Evolutionary conservation across 1,139 yeast genomes (phyloP).

Genomic region (Lizanozyma gosingica): DNA sequence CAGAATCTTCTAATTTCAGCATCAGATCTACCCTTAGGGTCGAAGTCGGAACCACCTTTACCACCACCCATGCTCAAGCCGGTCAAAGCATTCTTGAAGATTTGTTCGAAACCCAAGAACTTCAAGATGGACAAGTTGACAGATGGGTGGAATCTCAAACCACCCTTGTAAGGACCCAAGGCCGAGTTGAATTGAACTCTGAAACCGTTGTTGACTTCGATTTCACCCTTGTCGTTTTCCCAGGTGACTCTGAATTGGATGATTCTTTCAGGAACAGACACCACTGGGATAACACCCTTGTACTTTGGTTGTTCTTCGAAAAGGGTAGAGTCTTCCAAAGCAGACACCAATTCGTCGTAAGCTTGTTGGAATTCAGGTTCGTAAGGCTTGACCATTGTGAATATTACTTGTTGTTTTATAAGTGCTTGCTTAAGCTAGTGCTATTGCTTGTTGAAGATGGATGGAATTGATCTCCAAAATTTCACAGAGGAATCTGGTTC

Average conservation of each 20-base stretch:
- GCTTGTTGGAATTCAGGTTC: conserved; percentile 99
- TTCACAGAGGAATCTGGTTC: not conserved
- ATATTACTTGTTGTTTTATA: conserved; percentile 1
- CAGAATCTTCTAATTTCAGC: conserved; percentile 95
- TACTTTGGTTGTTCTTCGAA: conserved; percentile 86
- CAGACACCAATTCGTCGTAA: conserved; percentile 82
- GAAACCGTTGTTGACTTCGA: conserved; percentile 94
- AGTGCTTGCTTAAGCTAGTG: too few relatives aligned
- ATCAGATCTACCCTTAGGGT: conserved; percentile 92
- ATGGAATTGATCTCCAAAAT: too few relatives aligned
- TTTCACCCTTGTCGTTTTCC: conserved; percentile 91
- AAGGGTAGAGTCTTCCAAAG: conserved; percentile 85
- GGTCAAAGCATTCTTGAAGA: conserved; percentile 95
- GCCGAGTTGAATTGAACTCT: conserved; percentile 98
- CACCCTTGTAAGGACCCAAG: conserved; percentile 98
- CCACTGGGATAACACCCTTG: conserved; percentile 81
- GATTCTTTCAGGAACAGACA: conserved; percentile 91
- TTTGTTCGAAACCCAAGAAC: conserved; percentile 96
- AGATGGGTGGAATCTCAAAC: conserved; percentile 94
- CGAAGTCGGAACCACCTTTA: conserved; percentile 98
- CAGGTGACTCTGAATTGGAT: conserved; percentile 95
- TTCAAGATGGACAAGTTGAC: conserved; percentile 92
- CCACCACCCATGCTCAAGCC: conserved; percentile 99
- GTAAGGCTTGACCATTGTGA: conserved; percentile 46
- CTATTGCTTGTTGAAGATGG: not conserved